These are phyloP conservation scores for Aspergillus pseudoglaucus DNA, from an alignment of 2,329 filamentous ascomycete species.

Conservation along the genomic window DNA sequence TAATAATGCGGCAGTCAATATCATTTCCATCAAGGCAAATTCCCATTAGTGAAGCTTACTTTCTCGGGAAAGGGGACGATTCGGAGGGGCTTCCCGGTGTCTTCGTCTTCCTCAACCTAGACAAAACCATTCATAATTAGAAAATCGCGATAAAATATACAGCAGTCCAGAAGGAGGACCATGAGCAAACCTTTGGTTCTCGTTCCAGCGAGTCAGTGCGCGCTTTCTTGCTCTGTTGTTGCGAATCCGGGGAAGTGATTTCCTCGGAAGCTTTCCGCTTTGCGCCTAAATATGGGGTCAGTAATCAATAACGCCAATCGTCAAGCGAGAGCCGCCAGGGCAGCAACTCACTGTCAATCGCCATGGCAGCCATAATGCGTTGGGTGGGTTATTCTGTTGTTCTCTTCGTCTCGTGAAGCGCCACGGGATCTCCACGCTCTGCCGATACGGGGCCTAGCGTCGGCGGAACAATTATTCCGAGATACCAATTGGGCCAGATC, in stretches of 20 bases:
- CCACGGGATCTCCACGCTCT: constrained; percentile 11
- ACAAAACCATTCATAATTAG: constrained; percentile 15
- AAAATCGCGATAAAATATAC: neutral
- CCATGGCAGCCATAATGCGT: constrained; percentile 2
- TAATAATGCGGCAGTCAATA: constrained; percentile 16
- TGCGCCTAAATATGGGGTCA: constrained; percentile 18
- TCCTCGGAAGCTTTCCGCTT: constrained; percentile 49
- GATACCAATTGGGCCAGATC: constrained; percentile 15
- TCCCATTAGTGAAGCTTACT: constrained; percentile 38
- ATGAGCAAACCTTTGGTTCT: constrained; percentile 23
- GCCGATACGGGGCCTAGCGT: constrained; percentile 12
- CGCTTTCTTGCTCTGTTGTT: constrained; percentile 43
- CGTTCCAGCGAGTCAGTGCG: constrained; percentile 42
- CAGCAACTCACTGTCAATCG: constrained; percentile 27
- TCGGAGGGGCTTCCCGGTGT: constrained; percentile 46
- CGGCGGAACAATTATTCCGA: constrained; percentile 19
- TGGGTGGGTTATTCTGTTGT: neutral
- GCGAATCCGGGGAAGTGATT: constrained; percentile 36
- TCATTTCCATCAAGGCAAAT: neutral
- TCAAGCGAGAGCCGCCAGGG: neutral
- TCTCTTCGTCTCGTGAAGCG: constrained; percentile 4
- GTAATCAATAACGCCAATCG: constrained; percentile 1
- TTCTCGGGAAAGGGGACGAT: constrained; percentile 86
- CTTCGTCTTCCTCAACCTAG: constrained; percentile 33
- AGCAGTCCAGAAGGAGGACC: neutral